Base-by-base conservation (phyloP, 768 basidiomycete species). In the Boletus insuetus region DNA sequence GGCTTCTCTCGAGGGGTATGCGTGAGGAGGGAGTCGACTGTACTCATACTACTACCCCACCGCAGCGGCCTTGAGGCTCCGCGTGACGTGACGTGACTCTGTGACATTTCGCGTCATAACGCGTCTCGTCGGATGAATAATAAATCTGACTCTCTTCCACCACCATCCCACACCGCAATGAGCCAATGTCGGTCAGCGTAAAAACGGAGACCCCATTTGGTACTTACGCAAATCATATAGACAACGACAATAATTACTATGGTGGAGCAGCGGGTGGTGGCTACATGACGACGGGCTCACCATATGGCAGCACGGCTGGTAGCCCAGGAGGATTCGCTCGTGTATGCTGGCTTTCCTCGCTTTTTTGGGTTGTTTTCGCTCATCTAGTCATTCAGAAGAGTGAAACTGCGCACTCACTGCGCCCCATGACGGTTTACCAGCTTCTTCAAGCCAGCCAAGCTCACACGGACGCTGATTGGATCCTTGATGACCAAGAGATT, bases 381-480 rank as follows among this genome's bases (percentile, higher is more conserved):
- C 0, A 37, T 48, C 5, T 43, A 31, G 17, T 43, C 19, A 31
- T 50, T 31, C 46, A 81, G 77, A 71, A 69, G 64, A 69, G 61
- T 20, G 73, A 72, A 47, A 70, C 72, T 20, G 68, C 70, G 6
- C 75, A 79, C 41, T 79, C 85, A 3, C 69, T 87, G 22, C 79
- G 93, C 35, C 91, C 93, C 4, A 80, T 92, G 48, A 92, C 88
- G 4, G 80, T 89, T 62, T 79, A 82, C 49, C 94, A 96, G 66
- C 77, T 97, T 43, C 67, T 77, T 35, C 80, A 82, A 60, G 89
- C 94, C 2, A 78, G 74, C n/a, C 94, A 95, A 75, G 79, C 86
- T 6, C 91, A 96, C 66, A 78, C 87, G 1, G 95, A 98, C 61
- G 87, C 91, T 3, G 92, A 95, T 54, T 97, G 93, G 85, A 78